Evolutionary conservation across 2,329 filamentous ascomycete species (phyloP).

Genomic region (Diplocarpon mali): DNA sequence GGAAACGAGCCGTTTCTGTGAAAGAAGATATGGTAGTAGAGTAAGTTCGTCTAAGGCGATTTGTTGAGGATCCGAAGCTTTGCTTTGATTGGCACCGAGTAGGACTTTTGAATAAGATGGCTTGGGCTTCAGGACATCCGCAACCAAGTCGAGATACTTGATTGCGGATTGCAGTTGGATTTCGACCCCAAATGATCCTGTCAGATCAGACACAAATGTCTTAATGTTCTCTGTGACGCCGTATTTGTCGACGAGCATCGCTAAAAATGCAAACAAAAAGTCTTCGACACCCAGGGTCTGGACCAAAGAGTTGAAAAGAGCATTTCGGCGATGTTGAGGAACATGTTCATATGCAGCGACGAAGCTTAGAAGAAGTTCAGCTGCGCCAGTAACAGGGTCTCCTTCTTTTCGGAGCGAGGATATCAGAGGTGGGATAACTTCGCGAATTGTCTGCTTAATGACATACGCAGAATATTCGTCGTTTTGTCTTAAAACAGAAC

Average conservation of each 20-base stretch:
- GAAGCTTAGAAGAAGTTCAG: constrained; percentile 89
- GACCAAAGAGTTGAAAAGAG: constrained; percentile 74
- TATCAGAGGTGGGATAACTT: constrained; percentile 86
- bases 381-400: constrained; percentile 66
- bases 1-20: constrained; percentile 43
- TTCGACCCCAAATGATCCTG: constrained; percentile 60
- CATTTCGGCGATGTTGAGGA: constrained; percentile 70
- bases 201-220: constrained; percentile 64
- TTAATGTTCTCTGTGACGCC: constrained; percentile 62
- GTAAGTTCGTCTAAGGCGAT: constrained; percentile 44
- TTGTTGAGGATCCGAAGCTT: constrained; percentile 35
- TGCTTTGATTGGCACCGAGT: constrained; percentile 46
- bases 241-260: constrained; percentile 86
- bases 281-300: constrained; percentile 77
- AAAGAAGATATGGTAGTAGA: constrained; percentile 46
- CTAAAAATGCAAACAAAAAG: constrained; percentile 76
- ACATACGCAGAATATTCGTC: constrained; percentile 97
- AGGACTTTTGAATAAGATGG: constrained; percentile 62
- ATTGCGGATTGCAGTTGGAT: constrained; percentile 70
- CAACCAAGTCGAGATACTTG: constrained; percentile 64
- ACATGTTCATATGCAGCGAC: constrained; percentile 95
- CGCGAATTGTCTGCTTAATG: constrained; percentile 86
- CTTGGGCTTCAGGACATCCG: constrained; percentile 65
- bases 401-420: constrained; percentile 73
- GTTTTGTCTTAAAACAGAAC: constrained; percentile 78